These are phyloP conservation scores for Telopea speciosissima DNA, from an alignment of 177 flowering plant species.

Conservation along the genomic window DNA sequence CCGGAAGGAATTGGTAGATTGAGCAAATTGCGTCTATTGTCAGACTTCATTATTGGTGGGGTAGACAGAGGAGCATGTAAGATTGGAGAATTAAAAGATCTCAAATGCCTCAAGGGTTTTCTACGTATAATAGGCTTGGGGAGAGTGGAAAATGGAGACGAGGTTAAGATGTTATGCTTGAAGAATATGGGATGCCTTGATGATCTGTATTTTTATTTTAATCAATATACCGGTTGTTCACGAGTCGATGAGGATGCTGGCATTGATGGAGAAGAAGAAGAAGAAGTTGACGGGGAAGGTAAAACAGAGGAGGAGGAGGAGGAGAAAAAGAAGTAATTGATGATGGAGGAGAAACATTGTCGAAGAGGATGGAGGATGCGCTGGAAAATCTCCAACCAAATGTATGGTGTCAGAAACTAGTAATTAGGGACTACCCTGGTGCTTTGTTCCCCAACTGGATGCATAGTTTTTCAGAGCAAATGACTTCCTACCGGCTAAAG, in stretches of 20 bases:
- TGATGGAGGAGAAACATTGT: background rate
- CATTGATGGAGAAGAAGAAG: too few relatives aligned
- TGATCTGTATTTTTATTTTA: background rate
- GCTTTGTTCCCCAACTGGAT: background rate
- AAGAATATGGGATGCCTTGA: background rate
- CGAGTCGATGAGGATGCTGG: too few relatives aligned
- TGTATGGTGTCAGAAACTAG: background rate
- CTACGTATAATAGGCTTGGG: too few relatives aligned
- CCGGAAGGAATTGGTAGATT: background rate
- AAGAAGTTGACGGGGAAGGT: too few relatives aligned
- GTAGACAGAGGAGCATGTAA: background rate
- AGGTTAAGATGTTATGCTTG: background rate
- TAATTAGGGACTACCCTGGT: background rate
- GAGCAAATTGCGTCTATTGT: background rate
- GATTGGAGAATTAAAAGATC: too few relatives aligned
- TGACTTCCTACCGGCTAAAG: background rate
- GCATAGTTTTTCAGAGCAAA: background rate
- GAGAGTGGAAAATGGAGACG: too few relatives aligned
- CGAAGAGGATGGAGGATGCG: background rate
- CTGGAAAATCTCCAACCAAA: background rate
- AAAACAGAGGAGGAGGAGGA: too few relatives aligned
- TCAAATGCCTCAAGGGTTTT: too few relatives aligned
- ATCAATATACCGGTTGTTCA: too few relatives aligned
- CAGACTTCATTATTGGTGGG: background rate
- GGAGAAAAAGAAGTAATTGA: too few relatives aligned